These are phyloP conservation scores for Saturnispora saitoi DNA, from an alignment of 805 yeast species.

Conservation along the genomic window DNA sequence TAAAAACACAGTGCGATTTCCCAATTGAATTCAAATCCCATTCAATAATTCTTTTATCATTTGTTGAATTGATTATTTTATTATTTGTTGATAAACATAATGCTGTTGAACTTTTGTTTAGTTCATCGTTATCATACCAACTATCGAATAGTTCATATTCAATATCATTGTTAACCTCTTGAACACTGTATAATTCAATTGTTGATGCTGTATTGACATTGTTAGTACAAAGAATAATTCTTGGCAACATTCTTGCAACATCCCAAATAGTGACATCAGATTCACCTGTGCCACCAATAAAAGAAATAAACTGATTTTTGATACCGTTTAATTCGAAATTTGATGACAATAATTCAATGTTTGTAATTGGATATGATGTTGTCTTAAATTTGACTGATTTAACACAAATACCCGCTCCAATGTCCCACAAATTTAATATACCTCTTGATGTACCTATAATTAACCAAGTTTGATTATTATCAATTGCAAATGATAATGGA, in stretches of 20 bases:
- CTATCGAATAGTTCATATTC: constrained; percentile 20
- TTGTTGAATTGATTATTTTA: constrained; percentile 15
- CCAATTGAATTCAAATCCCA: constrained; percentile 32
- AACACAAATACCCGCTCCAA: constrained; percentile 53
- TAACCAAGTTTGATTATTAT: constrained; percentile 49
- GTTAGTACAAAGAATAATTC: constrained; percentile 23
- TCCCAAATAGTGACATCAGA: constrained; percentile 70
- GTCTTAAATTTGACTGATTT: constrained; percentile 52
- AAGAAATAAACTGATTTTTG: constrained; percentile 38
- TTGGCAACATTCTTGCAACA: constrained; percentile 51
- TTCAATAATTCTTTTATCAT: constrained; percentile 21
- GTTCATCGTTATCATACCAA: constrained; percentile 19
- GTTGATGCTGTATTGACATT: constrained; percentile 17
- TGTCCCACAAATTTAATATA: constrained; percentile 70
- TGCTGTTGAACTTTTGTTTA: constrained; percentile 16
- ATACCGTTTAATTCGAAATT: constrained; percentile 28
- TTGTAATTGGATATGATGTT: constrained; percentile 36
- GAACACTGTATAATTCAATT: constrained; percentile 21
- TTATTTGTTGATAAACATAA: constrained; percentile 8
- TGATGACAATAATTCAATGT: constrained; percentile 37
- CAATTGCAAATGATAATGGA: constrained; percentile 51
- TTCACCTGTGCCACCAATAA: constrained; percentile 58
- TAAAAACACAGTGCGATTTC: constrained; percentile 27
- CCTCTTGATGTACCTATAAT: constrained; percentile 72
- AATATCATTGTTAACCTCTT: constrained; percentile 18